Percentiles rank a stretch among this genome's conserved stretches.
These are phyloP conservation scores for Sporisorium scitamineum DNA, from an alignment of 1,284 basidiomycete species.

Conservation along the genomic window DNA sequence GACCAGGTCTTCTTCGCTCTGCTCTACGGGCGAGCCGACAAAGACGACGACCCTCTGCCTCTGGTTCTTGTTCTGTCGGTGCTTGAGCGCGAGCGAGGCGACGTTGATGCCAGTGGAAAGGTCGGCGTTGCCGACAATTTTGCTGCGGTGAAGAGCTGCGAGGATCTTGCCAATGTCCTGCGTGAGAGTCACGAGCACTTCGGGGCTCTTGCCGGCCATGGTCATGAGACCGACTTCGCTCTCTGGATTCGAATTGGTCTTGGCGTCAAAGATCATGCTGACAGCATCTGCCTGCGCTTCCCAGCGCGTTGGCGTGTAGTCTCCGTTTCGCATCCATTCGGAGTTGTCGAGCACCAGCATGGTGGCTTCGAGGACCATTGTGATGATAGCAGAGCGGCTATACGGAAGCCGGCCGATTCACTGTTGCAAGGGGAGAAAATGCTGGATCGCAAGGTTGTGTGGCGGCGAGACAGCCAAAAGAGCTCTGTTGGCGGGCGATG, in stretches of 20 bases:
- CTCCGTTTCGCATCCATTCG: conserved; percentile 78
- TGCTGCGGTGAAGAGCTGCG: conserved; percentile 79
- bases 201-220: conserved; percentile 82
- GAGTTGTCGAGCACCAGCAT: conserved; percentile 70
- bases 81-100: conserved; percentile 90
- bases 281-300: conserved; percentile 93
- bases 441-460: background rate
- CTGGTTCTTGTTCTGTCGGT: conserved; percentile 97
- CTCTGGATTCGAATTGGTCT: conserved; percentile 92
- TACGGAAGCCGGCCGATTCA: conserved; percentile 16
- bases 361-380: conserved; percentile 68
- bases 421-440: background rate
- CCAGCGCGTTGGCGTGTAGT: conserved; percentile 85
- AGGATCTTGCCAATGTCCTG: conserved; percentile 94
- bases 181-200: conserved; percentile 94
- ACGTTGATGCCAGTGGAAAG: conserved; percentile 90
- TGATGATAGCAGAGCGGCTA: conserved; percentile 6
- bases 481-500: background rate
- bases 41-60: conserved; percentile 95
- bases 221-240: conserved; percentile 98
- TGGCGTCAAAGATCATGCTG: conserved; percentile 88
- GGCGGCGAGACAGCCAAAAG: background rate
- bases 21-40: conserved; percentile 80
- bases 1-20: conserved; percentile 70
- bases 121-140: conserved; percentile 83